Percentiles rank a stretch among this genome's conserved stretches.
Evolutionary conservation across 1,139 yeast genomes (phyloP).

Genomic region (Arxiozyma telluris): DNA sequence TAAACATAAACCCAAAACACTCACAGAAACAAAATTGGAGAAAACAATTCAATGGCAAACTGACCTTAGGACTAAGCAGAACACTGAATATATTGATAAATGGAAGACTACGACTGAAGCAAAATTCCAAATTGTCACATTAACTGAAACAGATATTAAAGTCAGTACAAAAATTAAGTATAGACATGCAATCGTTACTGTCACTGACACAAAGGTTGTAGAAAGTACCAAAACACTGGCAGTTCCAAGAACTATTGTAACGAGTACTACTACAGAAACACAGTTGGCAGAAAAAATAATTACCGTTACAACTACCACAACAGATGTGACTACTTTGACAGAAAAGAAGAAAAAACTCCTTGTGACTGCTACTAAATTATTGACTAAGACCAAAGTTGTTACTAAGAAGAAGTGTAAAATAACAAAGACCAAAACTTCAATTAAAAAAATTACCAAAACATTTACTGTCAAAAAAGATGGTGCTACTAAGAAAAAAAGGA

Average conservation of each 20-base stretch:
- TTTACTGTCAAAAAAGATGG: background rate
- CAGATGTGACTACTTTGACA: constrained; percentile 17
- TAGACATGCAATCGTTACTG: constrained; percentile 12
- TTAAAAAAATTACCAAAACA: constrained; percentile 1
- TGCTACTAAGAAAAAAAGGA: background rate
- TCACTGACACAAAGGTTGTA: constrained; percentile 20
- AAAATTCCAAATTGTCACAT: constrained; percentile 8
- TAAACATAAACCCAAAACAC: background rate
- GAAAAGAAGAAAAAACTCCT: constrained; percentile 13
- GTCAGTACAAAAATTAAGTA: constrained; percentile 13
- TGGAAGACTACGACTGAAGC: constrained; percentile 6
- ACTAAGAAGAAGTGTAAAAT: background rate
- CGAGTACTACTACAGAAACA: constrained; percentile 7
- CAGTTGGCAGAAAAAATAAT: constrained; percentile 13
- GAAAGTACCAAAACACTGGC: constrained; percentile 12
- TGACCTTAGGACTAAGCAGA: constrained; percentile 3
- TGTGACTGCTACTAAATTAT: constrained; percentile 15
- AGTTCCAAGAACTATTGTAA: constrained; percentile 8
- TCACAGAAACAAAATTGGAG: background rate
- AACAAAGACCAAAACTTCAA: constrained; percentile 3
- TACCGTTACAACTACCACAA: constrained; percentile 12
- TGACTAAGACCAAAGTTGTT: constrained; percentile 7
- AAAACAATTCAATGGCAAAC: constrained; percentile 4
- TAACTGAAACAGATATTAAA: constrained; percentile 13
- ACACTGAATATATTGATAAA: constrained; percentile 6